Evolutionary conservation across 176 grass and related monocot genomes (phyloP).

Genomic region (Musa schizocarpa): DNA sequence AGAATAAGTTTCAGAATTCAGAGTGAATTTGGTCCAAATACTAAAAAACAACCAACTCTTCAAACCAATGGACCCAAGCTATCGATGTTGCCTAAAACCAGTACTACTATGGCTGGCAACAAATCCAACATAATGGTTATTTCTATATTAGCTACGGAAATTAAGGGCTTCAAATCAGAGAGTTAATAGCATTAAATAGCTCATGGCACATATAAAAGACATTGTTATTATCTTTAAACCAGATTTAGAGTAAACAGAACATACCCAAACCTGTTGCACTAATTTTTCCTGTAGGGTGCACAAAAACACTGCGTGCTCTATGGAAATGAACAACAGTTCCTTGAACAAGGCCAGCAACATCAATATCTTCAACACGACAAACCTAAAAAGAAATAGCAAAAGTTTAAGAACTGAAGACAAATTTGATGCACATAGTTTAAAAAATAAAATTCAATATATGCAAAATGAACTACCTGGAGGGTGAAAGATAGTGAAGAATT

Average conservation of each 20-base stretch:
- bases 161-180: not conserved
- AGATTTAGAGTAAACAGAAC: constrained; percentile 2
- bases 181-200: not conserved
- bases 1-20: too few relatives aligned
- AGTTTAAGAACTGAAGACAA: not conserved
- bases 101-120: too few relatives aligned
- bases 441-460: not conserved
- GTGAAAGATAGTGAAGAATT: constrained; percentile 97
- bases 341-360: constrained; percentile 78
- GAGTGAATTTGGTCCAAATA: too few relatives aligned
- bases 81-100: too few relatives aligned
- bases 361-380: constrained; percentile 98
- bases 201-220: too few relatives aligned
- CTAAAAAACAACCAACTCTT: too few relatives aligned
- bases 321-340: constrained; percentile 98
- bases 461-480: constrained; percentile 52
- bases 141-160: not conserved
- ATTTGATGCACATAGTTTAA: not conserved
- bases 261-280: constrained; percentile 77
- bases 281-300: constrained; percentile 80
- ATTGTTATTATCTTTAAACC: not conserved
- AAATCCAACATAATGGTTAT: not conserved
- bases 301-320: constrained; percentile 66
- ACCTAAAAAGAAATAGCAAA: constrained; percentile 35
- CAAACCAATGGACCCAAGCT: too few relatives aligned